These are phyloP conservation scores for Monosporascus ibericus DNA, from an alignment of 2,329 filamentous ascomycete genomes.

Conservation along the genomic window DNA sequence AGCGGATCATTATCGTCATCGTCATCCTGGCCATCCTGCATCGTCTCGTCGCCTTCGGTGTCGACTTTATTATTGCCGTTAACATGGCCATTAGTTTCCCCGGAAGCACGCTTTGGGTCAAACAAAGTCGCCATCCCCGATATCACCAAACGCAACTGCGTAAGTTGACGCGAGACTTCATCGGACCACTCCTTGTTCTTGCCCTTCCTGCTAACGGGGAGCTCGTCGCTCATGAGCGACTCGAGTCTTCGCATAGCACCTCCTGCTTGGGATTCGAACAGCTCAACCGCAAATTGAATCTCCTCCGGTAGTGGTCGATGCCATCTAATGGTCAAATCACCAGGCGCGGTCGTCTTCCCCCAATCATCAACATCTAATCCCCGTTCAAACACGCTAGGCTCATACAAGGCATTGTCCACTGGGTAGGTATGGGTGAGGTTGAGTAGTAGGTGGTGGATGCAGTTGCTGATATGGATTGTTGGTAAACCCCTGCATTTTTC, in stretches of 20 bases:
- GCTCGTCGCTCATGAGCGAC: slow-evolving; percentile 73
- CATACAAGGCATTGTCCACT: slow-evolving; percentile 81
- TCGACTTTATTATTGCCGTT: slow-evolving; percentile 34
- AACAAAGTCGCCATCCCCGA: slow-evolving; percentile 89
- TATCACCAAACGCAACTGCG: slow-evolving; percentile 80
- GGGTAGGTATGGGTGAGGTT: slow-evolving; percentile 94
- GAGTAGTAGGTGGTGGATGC: slow-evolving; percentile 89
- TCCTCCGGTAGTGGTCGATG: slow-evolving; percentile 77
- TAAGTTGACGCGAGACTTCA: slow-evolving; percentile 84
- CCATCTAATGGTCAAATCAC: slow-evolving; percentile 81
- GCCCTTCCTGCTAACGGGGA: slow-evolving; percentile 81
- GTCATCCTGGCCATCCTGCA: slow-evolving; percentile 52
- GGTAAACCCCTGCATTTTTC: slow-evolving; percentile 89
- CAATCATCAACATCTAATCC: slow-evolving; percentile 76
- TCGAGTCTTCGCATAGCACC: slow-evolving; percentile 69
- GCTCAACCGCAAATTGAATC: slow-evolving; percentile 78
- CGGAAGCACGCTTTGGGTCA: slow-evolving; percentile 67
- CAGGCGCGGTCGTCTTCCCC: slow-evolving; percentile 70
- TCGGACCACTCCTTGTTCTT: slow-evolving; percentile 99
- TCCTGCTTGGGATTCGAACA: slow-evolving; percentile 80
- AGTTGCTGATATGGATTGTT: slow-evolving; percentile 95
- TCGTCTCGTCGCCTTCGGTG: slow-evolving; percentile 41
- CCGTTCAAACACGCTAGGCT: slow-evolving; percentile 63
- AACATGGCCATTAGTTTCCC: slow-evolving; percentile 32
- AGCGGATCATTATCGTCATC: slow-evolving; percentile 48